Base-by-base conservation (phyloP, 768 basidiomycete species). In the Strobilomyces echinocephalus region DNA sequence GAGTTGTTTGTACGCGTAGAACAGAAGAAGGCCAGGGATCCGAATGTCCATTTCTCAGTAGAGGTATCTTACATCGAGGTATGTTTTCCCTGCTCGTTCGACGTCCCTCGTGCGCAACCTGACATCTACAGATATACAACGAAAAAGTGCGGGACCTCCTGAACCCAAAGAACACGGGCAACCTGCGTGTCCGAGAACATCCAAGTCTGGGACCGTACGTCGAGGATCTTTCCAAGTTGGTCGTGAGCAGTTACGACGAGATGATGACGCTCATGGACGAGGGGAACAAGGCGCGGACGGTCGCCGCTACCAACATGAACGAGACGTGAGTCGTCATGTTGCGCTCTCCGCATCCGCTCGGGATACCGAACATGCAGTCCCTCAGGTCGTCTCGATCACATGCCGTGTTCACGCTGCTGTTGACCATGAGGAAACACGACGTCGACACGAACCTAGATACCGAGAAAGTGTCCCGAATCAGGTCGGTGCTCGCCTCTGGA, bases 231-330 rank as follows among this genome's bases (percentile, higher is more conserved):
- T 93, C 91, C 64, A 92, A 92, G 72, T 82, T 98, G 50, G 87
- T 87, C 28, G 97, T 98, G 42, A 85, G 81, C 66, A 88, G 79
- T 69, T 98, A 95, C 67, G 83, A 89, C 30, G 95, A 97, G 69
- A 97, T 99, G 88, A 95, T 97, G 88, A 92, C 87, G 6, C 86
- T 99, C 67, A 98, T 98, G 95, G 95, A 99, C 74, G 95, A 99
- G 70, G 95, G 95, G 36, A 99, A 97, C 72, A 97, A 98, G 75
- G 95, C 97, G 48, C 79, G 97, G 46, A 98, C 97, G 14, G 95
- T 99, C 21, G 97, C 97, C 20, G 95, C 97, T 24, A 99, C 97
- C 20, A 94, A 97, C 72, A 99, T 99, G 97, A 99, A 99, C 73
- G 97, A 97, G 73, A 97, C 94, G 81, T 91, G 68, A 62, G 84